These are phyloP conservation scores for Carex scoparia DNA, from an alignment of 176 grass and related monocot genomes.

Conservation along the genomic window DNA sequence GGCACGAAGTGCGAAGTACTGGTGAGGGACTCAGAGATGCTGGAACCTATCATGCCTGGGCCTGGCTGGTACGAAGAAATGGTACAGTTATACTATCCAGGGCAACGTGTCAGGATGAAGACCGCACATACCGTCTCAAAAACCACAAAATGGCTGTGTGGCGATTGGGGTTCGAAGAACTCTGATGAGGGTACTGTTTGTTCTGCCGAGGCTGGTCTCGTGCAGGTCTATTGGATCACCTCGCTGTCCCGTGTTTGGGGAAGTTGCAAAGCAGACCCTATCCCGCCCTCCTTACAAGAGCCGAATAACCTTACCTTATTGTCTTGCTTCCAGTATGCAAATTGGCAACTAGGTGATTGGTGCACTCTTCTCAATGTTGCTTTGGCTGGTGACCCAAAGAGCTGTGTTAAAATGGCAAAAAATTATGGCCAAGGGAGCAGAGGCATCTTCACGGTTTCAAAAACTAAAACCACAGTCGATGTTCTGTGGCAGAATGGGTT, in stretches of 20 bases:
- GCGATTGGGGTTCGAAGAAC: constrained; percentile 40
- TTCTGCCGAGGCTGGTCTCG: constrained; percentile 61
- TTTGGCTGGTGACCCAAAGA: constrained; percentile 29
- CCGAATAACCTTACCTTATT: constrained; percentile 67
- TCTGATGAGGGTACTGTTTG: constrained; percentile 55
- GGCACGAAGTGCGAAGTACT: constrained; percentile 73
- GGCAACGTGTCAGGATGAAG: constrained; percentile 63
- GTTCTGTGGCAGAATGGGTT: constrained; percentile 90
- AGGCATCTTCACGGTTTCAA: constrained; percentile 65
- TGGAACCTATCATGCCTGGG: constrained; percentile 51
- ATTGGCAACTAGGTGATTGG: constrained; percentile 98
- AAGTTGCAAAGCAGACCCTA: constrained; percentile 47
- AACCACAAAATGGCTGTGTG: constrained; percentile 66
- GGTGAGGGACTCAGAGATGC: constrained; percentile 59
- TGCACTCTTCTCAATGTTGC: constrained; percentile 55
- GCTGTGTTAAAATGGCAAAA: constrained; percentile 27
- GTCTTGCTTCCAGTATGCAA: constrained; percentile 67
- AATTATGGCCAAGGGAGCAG: constrained; percentile 30
- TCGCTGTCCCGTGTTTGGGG: constrained; percentile 58
- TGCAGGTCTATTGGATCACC: constrained; percentile 80
- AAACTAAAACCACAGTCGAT: constrained; percentile 71
- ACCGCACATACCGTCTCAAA: constrained; percentile 35
- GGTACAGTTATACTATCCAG: constrained; percentile 74
- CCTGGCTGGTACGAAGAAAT: constrained; percentile 59
- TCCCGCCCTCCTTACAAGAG: constrained; percentile 40